Evolutionary conservation across 169 alveolate species (phyloP).

Genomic region (Cryptosporidium andersoni): DNA sequence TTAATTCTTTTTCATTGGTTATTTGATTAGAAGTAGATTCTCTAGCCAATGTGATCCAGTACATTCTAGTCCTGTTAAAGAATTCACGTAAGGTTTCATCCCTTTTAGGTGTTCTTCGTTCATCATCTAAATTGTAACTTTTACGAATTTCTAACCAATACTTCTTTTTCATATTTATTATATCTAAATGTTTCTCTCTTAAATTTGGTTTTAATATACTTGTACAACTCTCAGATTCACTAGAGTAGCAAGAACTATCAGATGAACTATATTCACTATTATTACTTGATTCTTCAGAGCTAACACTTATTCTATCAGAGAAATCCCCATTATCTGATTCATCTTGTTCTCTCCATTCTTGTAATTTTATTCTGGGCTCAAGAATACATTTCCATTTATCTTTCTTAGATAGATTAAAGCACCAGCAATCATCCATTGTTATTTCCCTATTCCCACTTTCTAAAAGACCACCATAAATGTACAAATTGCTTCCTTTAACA

Average conservation of each 20-base stretch:
- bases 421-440: constrained; percentile 83
- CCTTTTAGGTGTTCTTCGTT: constrained; percentile 70
- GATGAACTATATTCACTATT: constrained; percentile 13
- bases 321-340: constrained; percentile 17
- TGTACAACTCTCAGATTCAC: not conserved
- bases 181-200: constrained; percentile 7
- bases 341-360: constrained; percentile 1
- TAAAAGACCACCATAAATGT: constrained; percentile 81
- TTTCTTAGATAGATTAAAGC: constrained; percentile 75
- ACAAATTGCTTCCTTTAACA: constrained; percentile 73
- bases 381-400: constrained; percentile 79
- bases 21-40: constrained; percentile 34
- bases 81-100: constrained; percentile 79
- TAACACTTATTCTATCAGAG: constrained; percentile 9
- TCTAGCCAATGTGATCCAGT: constrained; percentile 77
- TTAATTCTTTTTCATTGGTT: constrained; percentile 62
- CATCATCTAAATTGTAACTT: constrained; percentile 72
- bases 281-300: not conserved
- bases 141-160: not conserved
- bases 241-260: not conserved
- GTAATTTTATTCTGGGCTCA: constrained; percentile 14
- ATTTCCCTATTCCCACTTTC: constrained; percentile 79
- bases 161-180: not conserved
- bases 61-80: constrained; percentile 79
- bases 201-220: not conserved